Percentiles rank a stretch among this genome's conserved stretches.
phyloP scores from a whole-genome alignment of 345 rosid species.

The Kernera saxatilis region DNA sequence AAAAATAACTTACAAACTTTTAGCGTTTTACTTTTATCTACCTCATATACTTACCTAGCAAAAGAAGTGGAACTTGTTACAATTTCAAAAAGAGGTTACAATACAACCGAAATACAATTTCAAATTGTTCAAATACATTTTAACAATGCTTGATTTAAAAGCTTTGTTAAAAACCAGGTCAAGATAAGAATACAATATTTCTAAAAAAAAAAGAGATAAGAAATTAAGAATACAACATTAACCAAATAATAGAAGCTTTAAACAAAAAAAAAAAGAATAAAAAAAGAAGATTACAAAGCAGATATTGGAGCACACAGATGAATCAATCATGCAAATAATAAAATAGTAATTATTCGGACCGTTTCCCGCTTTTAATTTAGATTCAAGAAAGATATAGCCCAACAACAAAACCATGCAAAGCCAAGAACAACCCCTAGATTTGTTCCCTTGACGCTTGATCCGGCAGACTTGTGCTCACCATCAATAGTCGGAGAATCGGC shows the following conservation, averaged over 20 bases:
- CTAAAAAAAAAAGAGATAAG: too few species aligned
- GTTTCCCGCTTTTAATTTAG: neutral
- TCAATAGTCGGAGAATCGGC: constrained; percentile 30
- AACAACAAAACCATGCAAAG: constrained; percentile 29
- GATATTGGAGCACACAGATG: neutral
- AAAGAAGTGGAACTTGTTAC: too few species aligned
- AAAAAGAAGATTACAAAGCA: neutral
- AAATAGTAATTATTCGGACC: neutral
- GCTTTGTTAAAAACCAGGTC: too few species aligned
- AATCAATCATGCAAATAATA: neutral
- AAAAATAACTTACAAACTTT: too few species aligned
- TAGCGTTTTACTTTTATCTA: too few species aligned
- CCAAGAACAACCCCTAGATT: constrained; percentile 41
- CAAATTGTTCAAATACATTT: too few species aligned
- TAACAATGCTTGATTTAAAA: too few species aligned
- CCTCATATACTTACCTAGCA: too few species aligned
- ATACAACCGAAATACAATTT: too few species aligned
- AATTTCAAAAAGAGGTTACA: too few species aligned
- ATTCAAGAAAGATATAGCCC: neutral
- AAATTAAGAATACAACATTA: too few species aligned
- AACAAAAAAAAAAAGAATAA: neutral
- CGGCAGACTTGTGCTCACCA: constrained; percentile 3
- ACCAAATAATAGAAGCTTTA: neutral
- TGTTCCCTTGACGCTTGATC: constrained; percentile 23
- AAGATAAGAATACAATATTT: too few species aligned